Evolutionary conservation across 768 basidiomycete genomes (phyloP).

Genomic region (Lentinula detonsa): DNA sequence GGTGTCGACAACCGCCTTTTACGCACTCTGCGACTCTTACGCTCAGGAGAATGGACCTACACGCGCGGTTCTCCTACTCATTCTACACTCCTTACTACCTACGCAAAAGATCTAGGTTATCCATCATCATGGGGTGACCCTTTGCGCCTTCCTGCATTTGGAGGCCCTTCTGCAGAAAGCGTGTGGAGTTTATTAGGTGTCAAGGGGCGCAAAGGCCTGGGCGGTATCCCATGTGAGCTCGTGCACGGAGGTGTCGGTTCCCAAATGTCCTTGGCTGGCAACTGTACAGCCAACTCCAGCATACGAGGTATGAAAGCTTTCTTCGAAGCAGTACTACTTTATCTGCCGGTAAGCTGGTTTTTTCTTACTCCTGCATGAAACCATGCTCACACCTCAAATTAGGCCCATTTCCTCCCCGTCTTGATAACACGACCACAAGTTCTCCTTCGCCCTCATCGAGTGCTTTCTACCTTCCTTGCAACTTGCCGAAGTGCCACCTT

Average conservation of each 20-base stretch:
- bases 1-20: conserved; percentile 59
- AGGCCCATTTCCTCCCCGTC: conserved; percentile 70
- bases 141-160: conserved; percentile 50
- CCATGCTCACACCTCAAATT: background rate
- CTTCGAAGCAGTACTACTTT: conserved; percentile 55
- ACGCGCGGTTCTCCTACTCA: conserved; percentile 30
- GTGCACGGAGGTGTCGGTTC: conserved; percentile 56
- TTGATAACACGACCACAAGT: conserved; percentile 52
- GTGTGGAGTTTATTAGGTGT: conserved; percentile 57
- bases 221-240: conserved; percentile 73
- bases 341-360: conserved; percentile 56
- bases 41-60: conserved; percentile 58
- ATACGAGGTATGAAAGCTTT: conserved; percentile 55
- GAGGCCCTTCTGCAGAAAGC: conserved; percentile 44
- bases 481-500: conserved; percentile 65
- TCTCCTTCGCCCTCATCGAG: conserved; percentile 37
- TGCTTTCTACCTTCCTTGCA: conserved; percentile 38
- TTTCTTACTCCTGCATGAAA: background rate
- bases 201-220: conserved; percentile 43
- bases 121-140: conserved; percentile 63
- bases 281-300: conserved; percentile 54
- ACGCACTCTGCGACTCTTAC: conserved; percentile 44
- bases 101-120: conserved; percentile 52
- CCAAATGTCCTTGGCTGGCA: conserved; percentile 39
- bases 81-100: conserved; percentile 33